Base-by-base conservation (phyloP, 768 basidiomycete genomes). In the Saitozyma podzolica region DNA sequence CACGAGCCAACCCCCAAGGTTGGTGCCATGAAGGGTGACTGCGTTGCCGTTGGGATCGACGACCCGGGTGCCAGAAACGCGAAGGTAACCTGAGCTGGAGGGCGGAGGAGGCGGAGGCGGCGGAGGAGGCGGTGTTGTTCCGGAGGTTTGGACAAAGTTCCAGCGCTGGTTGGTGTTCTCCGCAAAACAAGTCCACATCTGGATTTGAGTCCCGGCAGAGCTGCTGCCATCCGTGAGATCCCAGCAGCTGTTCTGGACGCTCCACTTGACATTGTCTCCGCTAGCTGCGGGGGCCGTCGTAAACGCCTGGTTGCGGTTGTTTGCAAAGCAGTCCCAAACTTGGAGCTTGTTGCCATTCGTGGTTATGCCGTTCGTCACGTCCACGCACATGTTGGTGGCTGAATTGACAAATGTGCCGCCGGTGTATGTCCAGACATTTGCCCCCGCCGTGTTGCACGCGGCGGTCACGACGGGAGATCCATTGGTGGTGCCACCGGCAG, bases 1-100 rank as follows among this genome's bases (percentile, higher is more conserved):
- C 16, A 75, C 74, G 53, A 75, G 59, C 74, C 74, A 75, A 17
- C 74, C 74, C 52, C 74, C 74, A 39, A 75, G 61, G 67, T 75
- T 75, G 50, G 61, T 63, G 52, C 74, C 74, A 37, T 62, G 58
- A 52, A 72, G 62, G 56, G 72, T 62, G 48, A 75, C 66, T n/a
- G 63, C 50, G 57, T 75, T 75, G 47, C 74, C 74, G 43, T 40
- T 55, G n/a, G 60, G 40, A 60, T 75, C 74, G 48, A 75, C 74
- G 55, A 75, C 56, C 50, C 65, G 66, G 40, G 65, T 69, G 13
- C 74, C 74, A 13, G 56, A 56, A 10, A 68, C 69, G 50, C 68
- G 66, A 29, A 75, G 70, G 56, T 69, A 69, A 40, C 71, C 73
- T 40, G 68, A 68, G n/a, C 41, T 57, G 17, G 61, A 52, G 54